Percentiles rank a stretch among this genome's conserved stretches.
Conservation (phyloP, 1,284 basidiomycete species). For the Ustilago nuda region DNA sequence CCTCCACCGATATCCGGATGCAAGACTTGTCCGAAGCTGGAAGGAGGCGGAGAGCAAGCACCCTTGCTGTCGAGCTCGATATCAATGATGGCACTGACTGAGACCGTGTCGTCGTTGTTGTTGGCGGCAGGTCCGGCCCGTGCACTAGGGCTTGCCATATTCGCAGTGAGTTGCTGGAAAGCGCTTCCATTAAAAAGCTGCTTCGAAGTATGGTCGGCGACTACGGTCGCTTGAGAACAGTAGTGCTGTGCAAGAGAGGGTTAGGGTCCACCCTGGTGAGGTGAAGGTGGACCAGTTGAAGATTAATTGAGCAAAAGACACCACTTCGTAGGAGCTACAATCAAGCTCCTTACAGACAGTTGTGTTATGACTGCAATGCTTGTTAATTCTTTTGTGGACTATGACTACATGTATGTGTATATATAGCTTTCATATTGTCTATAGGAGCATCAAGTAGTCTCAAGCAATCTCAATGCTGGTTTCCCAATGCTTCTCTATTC, state of each 20-base stretch:
- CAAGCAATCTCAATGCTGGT: no score
- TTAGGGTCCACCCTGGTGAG: not conserved
- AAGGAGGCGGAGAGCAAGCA: slow-evolving; percentile 31
- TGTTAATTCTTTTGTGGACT: no score
- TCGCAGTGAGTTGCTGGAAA: not conserved
- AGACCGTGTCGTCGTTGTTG: slow-evolving; percentile 21
- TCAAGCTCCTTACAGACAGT: no score
- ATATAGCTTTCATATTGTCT: no score
- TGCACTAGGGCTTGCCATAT: slow-evolving; percentile 14
- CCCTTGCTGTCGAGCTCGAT: slow-evolving; percentile 40
- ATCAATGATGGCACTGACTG: slow-evolving; percentile 17
- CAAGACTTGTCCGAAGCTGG: slow-evolving; percentile 9
- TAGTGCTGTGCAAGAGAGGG: not conserved
- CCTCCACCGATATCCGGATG: not conserved
- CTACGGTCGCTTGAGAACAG: no score
- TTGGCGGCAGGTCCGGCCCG: slow-evolving; percentile 6
- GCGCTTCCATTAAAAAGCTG: not conserved
- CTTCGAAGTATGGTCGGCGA: not conserved
- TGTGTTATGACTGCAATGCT: no score
- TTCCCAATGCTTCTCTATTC: no score
- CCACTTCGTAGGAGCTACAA: no score
- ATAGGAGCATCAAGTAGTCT: no score
- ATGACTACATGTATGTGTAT: no score
- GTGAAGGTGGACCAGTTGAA: no score
- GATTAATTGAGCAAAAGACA: no score